Evolutionary conservation across 148 eudicot species (phyloP), one percentile per base, ranked within the genome.

Genomic region (Chenopodium formosanum): DNA sequence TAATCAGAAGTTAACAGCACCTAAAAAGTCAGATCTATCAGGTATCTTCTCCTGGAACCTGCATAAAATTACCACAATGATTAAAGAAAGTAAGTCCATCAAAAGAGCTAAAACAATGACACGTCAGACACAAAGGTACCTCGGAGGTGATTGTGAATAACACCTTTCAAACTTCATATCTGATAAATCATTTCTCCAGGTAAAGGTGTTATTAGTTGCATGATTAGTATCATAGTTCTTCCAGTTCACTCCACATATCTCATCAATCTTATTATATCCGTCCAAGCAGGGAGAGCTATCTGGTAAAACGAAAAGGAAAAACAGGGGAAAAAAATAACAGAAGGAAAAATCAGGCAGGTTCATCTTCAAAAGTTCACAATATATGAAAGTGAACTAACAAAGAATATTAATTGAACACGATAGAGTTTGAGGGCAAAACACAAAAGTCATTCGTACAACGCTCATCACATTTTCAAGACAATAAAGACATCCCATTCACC

Each of bases 41-140:
- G 40, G 70, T 62, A 74, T 17, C 74, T 74, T 60, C 72, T 85
- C 75, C 78, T 67, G 82, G 52, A 4, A 82, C 82, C 87, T 85
- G 84, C 70, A 85, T 4, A 23, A 40, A 44, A 25, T 81, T 16
- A 48, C 58, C 81, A 77, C 52, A 37, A 34, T 22, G 63, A 58
- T 67, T 60, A 69, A 79, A 68, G 29, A 74, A 53, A 66, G 25
- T 80, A 17, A 22, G 22, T 29, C n/a, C 2, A 22, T 20, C 29
- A 34, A 56, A 44, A 78, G 62, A 27, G 25, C 12, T 11, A 72
- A 66, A 76, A 69, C 25, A 34, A 58, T 50, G 56, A 46, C 7
- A 32, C n/a, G 48, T 34, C 40, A 23, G 48, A 7, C 44, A 16
- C 32, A 63, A 53, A 67, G 37, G 62, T 78, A 85, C 87, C 87